These are phyloP conservation scores for Serendipita sp. DNA, from an alignment of 768 basidiomycete species.

Conservation along the genomic window DNA sequence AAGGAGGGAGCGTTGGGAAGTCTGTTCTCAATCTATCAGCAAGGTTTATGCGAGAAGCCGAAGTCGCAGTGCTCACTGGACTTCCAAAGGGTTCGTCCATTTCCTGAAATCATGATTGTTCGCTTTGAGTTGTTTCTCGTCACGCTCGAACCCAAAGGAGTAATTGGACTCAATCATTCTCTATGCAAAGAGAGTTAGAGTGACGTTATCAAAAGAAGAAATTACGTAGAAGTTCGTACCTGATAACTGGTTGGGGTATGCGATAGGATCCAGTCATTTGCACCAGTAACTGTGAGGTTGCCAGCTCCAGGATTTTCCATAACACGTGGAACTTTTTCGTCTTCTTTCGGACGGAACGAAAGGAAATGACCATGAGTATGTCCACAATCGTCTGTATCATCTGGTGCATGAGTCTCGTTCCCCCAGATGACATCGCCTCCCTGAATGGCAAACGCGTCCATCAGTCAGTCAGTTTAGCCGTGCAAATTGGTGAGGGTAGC, in stretches of 20 bases:
- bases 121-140: constrained; percentile 40
- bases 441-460: constrained; percentile 20
- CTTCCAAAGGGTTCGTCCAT: constrained; percentile 86
- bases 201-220: background rate
- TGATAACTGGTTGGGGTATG: constrained; percentile 75
- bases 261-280: constrained; percentile 61
- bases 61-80: constrained; percentile 29
- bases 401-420: constrained; percentile 33
- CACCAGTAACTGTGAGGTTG: constrained; percentile 69
- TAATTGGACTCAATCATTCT: constrained; percentile 76
- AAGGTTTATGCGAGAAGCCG: background rate
- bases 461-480: background rate
- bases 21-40: constrained; percentile 20
- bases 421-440: constrained; percentile 81
- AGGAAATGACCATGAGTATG: constrained; percentile 66
- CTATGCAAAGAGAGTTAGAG: constrained; percentile 19
- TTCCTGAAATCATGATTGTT: constrained; percentile 65
- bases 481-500: background rate
- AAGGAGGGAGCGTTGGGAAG: constrained; percentile 81
- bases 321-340: constrained; percentile 9
- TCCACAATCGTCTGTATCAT: constrained; percentile 24
- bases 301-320: constrained; percentile 14
- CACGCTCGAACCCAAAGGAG: constrained; percentile 72
- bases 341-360: constrained; percentile 40
- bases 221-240: constrained; percentile 20